Evolutionary conservation across 306 rosid genomes (phyloP).

Genomic region (Fragaria iinumae): DNA sequence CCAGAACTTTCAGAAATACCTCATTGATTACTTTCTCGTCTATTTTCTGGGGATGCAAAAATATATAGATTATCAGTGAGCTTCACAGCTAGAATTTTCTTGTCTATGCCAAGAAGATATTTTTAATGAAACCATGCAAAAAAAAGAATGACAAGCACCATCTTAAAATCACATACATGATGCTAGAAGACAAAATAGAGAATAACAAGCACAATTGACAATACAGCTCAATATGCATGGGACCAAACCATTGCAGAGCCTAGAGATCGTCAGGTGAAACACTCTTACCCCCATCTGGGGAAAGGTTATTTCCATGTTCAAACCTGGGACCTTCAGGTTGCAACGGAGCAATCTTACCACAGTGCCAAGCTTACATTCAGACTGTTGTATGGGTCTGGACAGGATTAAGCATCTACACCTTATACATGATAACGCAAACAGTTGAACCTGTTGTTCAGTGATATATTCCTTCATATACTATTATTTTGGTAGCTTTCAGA

Average conservation of each 20-base stretch:
- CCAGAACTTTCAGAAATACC: conserved; percentile 82
- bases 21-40: conserved; percentile 82
- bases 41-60: conserved; percentile 58
- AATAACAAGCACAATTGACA: not conserved
- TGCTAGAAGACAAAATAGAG: not conserved
- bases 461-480: not conserved
- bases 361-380: not conserved
- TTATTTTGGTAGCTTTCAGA: not conserved
- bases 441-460: not conserved
- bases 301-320: not conserved
- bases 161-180: not conserved
- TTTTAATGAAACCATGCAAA: not conserved
- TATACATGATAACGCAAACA: not conserved
- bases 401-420: not conserved
- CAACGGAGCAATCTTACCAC: not conserved
- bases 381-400: not conserved
- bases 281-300: not conserved
- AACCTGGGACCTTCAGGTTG: not conserved
- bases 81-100: conserved; percentile 9
- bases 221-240: not conserved
- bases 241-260: not conserved
- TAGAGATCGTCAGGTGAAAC: not conserved
- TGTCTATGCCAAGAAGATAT: not conserved
- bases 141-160: not conserved
- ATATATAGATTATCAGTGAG: conserved; percentile 1